A percentile compares a stretch with the other conserved stretches of the same genome.
phyloP scores from a whole-genome alignment of 495 filamentous ascomycete genomes.

The Tuber aestivum region DNA sequence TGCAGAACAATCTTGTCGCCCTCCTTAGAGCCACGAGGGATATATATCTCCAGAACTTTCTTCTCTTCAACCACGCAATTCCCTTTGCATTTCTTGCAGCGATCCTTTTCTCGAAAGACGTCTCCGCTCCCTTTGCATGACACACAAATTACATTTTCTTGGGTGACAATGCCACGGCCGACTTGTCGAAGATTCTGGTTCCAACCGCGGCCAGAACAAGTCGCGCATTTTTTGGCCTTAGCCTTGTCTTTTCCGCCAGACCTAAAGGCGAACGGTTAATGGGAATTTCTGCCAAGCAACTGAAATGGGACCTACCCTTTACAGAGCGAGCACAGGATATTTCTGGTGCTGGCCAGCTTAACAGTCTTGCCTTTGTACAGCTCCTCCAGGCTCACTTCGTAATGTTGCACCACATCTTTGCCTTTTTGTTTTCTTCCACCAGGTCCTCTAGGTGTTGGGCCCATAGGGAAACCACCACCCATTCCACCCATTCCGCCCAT shows the following conservation, averaged over 20 bases:
- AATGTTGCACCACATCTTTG: conserved; percentile 78
- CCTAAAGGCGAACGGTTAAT: conserved; percentile 14
- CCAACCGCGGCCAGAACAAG: conserved; percentile 69
- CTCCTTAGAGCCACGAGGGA: conserved; percentile 79
- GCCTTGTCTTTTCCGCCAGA: conserved; percentile 86
- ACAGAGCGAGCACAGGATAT: conserved; percentile 78
- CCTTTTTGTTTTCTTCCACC: conserved; percentile 59
- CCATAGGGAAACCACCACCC: conserved; percentile 47
- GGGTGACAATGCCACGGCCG: conserved; percentile 74
- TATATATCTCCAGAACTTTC: conserved; percentile 93
- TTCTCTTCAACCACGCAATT: conserved; percentile 70
- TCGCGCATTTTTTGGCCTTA: conserved; percentile 75
- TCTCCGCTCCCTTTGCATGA: conserved; percentile 74
- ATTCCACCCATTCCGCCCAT: conserved; percentile 58
- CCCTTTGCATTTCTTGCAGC: conserved; percentile 98
- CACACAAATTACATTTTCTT: conserved; percentile 64
- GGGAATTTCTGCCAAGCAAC: background rate
- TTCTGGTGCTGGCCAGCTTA: conserved; percentile 88
- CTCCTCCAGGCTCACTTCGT: conserved; percentile 84
- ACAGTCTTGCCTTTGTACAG: conserved; percentile 98
- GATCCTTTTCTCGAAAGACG: conserved; percentile 87
- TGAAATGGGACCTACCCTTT: conserved; percentile 52
- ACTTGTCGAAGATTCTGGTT: conserved; percentile 67
- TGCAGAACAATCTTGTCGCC: conserved; percentile 85
- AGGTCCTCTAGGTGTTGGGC: conserved; percentile 46